Conservation (phyloP, 202 grass and related monocot genomes). For the Cymbopogon flexuosus region DNA sequence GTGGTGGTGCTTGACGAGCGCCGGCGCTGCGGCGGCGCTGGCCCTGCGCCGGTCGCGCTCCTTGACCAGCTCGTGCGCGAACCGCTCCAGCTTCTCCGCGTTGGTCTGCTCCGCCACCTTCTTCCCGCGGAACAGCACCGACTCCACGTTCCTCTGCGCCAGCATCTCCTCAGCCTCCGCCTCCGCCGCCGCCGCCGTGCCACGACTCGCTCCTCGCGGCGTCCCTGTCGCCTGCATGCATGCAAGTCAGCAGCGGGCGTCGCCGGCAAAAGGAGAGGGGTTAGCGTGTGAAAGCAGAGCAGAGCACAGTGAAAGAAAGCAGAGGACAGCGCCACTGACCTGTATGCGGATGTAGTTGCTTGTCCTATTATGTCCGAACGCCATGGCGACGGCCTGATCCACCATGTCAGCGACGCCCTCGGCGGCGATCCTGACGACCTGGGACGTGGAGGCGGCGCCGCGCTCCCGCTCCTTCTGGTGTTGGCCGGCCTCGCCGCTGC, state of each 20-base stretch:
- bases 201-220: constrained; percentile 17
- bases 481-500: constrained; percentile 42
- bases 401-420: constrained; percentile 89
- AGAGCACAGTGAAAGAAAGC: neutral
- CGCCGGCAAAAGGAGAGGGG: no score
- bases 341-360: constrained; percentile 93
- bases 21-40: neutral
- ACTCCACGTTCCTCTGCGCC: constrained; percentile 72
- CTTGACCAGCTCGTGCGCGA: constrained; percentile 71
- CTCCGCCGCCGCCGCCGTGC: constrained; percentile 19
- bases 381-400: constrained; percentile 93
- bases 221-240: constrained; percentile 54
- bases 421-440: constrained; percentile 76
- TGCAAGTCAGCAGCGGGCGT: no score
- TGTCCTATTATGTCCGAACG: constrained; percentile 75
- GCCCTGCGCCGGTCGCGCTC: constrained; percentile 59
- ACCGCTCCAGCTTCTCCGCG: constrained; percentile 68
- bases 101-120: constrained; percentile 76
- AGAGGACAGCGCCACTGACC: constrained; percentile 36
- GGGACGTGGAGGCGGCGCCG: constrained; percentile 32
- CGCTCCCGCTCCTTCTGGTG: neutral
- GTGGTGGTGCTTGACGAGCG: constrained; percentile 35
- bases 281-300: neutral
- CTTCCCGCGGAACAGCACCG: constrained; percentile 72
- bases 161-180: constrained; percentile 64